phyloP scores from a whole-genome alignment of 2,329 filamentous ascomycete genomes.

The Microcyclospora tardicrescens region DNA sequence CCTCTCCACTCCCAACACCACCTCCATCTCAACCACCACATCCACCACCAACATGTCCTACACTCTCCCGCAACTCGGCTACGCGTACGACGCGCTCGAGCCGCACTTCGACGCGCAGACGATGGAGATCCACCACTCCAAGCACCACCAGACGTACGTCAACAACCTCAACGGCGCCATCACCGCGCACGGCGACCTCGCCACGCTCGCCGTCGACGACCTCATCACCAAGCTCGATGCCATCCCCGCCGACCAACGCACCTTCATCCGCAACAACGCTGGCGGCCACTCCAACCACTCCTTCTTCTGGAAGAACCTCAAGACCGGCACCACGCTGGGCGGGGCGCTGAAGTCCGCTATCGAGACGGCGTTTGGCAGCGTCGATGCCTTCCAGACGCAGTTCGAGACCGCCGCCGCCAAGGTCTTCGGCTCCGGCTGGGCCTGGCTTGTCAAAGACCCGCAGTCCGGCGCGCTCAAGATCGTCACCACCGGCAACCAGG shows the following conservation, averaged over 20 bases:
- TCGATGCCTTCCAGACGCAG: constrained; percentile 51
- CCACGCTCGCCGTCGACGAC: constrained; percentile 44
- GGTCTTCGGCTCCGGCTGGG: constrained; percentile 78
- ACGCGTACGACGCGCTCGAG: constrained; percentile 47
- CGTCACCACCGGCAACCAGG: constrained; percentile 75
- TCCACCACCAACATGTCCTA: constrained; percentile 12
- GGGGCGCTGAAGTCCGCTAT: constrained; percentile 51
- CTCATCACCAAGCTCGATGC: constrained; percentile 30
- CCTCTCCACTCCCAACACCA: constrained; percentile 3
- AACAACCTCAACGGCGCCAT: constrained; percentile 60
- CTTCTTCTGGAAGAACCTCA: constrained; percentile 74
- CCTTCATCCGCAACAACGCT: constrained; percentile 72
- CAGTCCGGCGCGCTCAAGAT: constrained; percentile 52
- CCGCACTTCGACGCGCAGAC: constrained; percentile 64
- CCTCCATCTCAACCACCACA: constrained; percentile 1
- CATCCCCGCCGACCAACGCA: constrained; percentile 53
- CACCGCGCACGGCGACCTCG: constrained; percentile 36
- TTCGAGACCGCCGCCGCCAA: constrained; percentile 54
- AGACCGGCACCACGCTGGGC: constrained; percentile 48
- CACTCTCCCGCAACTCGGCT: constrained; percentile 18
- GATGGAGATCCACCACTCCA: constrained; percentile 69
- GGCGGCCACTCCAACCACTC: constrained; percentile 90
- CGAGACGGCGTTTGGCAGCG: constrained; percentile 51
- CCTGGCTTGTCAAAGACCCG: constrained; percentile 56
- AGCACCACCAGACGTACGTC: constrained; percentile 70